Evolutionary conservation across 2,329 filamentous ascomycete species (phyloP), one percentile per base, ranked within the genome.

Genomic region (Phaeosphaeria sp.): DNA sequence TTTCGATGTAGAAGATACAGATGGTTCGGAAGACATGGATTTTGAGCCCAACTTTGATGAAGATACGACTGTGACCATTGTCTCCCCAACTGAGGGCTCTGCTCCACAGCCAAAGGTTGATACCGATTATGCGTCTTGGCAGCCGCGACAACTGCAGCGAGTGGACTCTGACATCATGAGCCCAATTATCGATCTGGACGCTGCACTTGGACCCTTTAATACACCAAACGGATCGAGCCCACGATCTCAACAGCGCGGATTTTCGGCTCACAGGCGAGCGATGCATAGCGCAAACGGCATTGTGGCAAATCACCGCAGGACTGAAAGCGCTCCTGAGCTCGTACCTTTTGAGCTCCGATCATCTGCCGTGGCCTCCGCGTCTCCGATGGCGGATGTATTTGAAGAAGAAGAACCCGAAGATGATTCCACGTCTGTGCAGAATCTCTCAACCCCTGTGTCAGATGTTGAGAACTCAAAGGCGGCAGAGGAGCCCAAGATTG

Each of bases 141-240:
- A 74, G 52, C 76, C 76, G 5, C 72, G 70, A 23, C 69, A 72
- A 55, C 52, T 78, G 23, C 68, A 72, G 49, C 72, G 71, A 77
- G 80, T 64, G 58, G 60, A 77, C 50, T 74, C 75, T n/a, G 91
- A 96, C 58, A 76, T 85, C 2, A 84, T 89, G 52, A 91, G 88
- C 70, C 89, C 91, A 7, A 90, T 97, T 76, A 96, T 99, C 62
- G 95, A 99, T 75, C 81, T 99, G 43, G 95, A 99, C 78, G 94
- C 93, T 18, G 95, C 94, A 23, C 84, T 98, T 1, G 93, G 93
- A 1, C 93, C 94, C 0, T 96, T 97, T 77, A 95, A 96, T 69
- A 96, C 93, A 0, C 90, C 91, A 23, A 80, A 88, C 57, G 90
- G 89, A 60, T 86, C 87, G 1, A 88, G 87, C 7, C 87, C 90